Evolutionary conservation across 2,329 filamentous ascomycete species (phyloP), one percentile per base, ranked within the genome.

Genomic region (Cryphonectria parasitica): DNA sequence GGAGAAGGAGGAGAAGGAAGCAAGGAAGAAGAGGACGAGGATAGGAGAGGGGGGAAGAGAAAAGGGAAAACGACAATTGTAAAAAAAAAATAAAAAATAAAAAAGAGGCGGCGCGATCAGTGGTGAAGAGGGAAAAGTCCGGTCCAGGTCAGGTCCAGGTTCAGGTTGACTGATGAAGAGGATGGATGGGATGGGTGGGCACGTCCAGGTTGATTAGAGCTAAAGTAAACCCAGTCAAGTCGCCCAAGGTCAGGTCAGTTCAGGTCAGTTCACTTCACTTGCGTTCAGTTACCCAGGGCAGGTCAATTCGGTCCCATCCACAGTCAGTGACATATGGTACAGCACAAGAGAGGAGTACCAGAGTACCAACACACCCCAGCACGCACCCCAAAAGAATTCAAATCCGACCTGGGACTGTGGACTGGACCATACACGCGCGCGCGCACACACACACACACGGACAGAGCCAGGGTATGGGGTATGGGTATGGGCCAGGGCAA

Each of bases 181-280:
- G 36, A 60, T 45, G 54, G 41, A 66, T 60, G 65, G 64, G 63
- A 49, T 71, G 66, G 67, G 49, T 61, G 68, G 70, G 67, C 54
- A 72, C 65, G 71, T 68, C 71, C 43, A 68, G 71, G 66, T 68
- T 68, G 66, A 71, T 72, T 68, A 72, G 67, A 71, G 68, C 70
- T 68, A 72, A 70, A 58, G 71, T 68, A 70, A 67, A 65, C 68
- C 71, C 64, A 54, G 68, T 65, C 62, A 62, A 45, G 45, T 64
- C 54, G 31, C 43, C 45, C 45, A 49, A 49, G 45, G 45, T n/a
- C 45, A 49, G 17, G 45, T 49, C 45, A 49, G 45, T 10, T 49
- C 43, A 45, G 7, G 13, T 43, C 17, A 22, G 43, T 22, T 6
- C 43, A 45, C 6, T 49, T n/a, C 45, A 49, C 19, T 49, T 49